Base-by-base conservation (phyloP, 1,284 basidiomycete species). In the Apiotrichum porosum region DNA sequence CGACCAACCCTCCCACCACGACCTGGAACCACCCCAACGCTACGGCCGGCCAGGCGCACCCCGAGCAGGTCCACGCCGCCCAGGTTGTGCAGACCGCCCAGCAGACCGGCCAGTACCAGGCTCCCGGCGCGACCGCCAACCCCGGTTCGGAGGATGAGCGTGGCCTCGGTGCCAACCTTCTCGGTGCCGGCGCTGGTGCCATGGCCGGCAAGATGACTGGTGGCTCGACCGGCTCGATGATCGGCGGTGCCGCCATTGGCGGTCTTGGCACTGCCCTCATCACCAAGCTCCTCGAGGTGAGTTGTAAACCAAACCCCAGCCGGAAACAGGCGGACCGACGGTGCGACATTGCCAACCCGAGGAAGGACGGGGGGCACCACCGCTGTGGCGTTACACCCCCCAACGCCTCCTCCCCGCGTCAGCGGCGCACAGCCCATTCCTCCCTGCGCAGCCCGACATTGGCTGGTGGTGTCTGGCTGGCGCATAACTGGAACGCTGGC, bases 1-100 rank as follows among this genome's bases (percentile, higher is more conserved):
- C 46, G 4, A 67, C 61, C n/a, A 50, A 65, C 45, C 65, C 63
- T 12, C 59, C 63, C 6, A 62, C 62, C 9, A 65, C 58, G n/a
- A 54, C 59, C 9, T 67, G 65, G 63, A 67, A 57, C 10, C 65
- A 64, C 51, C 66, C 65, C 2, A 24, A 36, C 38, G 28, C 45
- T 18, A 35, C 42, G 24, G 48, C 51, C n/a, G 63, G 63, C n/a
- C 38, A 65, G 49, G 42, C 61, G 10, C 58, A 61, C 39, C 62
- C 63, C n/a, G 65, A 65, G 47, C 63, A 66, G 43, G 36, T 56
- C 14, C 47, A 52, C 9, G 60, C 57, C 5, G 19, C 44, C 24
- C 44, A 56, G 30, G 40, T 51, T 19, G 42, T 39, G 13, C 35
- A 45, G 23, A 24, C 37, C 28, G 43, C 47, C 24, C 41, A 48